Evolutionary conservation across 192 early-diverging fungal genomes (phyloP), one percentile per base, ranked within the genome.

Genomic region (Funneliformis mosseae): DNA sequence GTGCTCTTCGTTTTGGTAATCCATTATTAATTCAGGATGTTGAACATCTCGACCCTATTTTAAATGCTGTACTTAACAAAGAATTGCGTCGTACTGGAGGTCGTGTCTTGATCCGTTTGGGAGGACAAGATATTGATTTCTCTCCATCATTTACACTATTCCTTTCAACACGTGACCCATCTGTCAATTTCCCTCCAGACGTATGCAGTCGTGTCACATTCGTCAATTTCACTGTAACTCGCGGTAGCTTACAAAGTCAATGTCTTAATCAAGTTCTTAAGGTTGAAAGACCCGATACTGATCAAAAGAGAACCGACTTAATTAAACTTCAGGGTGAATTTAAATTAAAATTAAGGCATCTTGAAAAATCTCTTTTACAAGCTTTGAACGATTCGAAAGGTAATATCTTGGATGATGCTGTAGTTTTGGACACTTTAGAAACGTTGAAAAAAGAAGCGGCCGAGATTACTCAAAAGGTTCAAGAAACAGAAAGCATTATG

Each of bases 141-240:
- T 99, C 97, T 43, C 98, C 98, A 14, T 88, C 96, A 14, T 99
- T 99, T 87, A 95, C 93, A 4, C 84, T 99, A 28, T 98, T 97
- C 88, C 83, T 99, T 81, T 89, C 96, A 7, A 99, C 98, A 4
- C 92, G 97, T 78, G 96, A 99, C 82, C 95, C 98, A 16, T 93
- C 95, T 4, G 94, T 97, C 45, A 86, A 88, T 83, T 98, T 99
- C 89, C 88, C 95, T n/a, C 97, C 98, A 0, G 98, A 99, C 82
- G 91, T 99, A 21, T 97, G 94, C 89, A 94, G 92, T 81, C 94
- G 98, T 60, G 97, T 99, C 5, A 99, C 98, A 3, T 97, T 99
- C 88, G 97, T 99, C 63, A 99, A 99, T 92, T 99, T 99, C 82
- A 97, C 98, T 1, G 95, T 99, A 21, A 99, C 98, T 18, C 92